phyloP scores from a whole-genome alignment of 208 protist species.

The Blechomonas ayalai region DNA sequence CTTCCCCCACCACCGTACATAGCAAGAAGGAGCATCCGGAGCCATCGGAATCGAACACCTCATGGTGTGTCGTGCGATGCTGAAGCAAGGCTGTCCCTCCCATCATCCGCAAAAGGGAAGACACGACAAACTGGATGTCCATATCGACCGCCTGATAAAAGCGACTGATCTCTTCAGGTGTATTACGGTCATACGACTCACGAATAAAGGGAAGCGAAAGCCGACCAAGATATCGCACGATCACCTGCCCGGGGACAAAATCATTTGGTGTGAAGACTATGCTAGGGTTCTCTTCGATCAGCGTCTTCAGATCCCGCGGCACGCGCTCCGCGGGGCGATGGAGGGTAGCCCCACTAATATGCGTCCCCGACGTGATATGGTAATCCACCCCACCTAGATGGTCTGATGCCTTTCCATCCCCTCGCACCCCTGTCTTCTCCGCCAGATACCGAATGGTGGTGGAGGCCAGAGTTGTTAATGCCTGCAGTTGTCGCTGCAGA shows the following conservation, averaged over 20 bases:
- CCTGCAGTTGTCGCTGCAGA: conserved; percentile 10
- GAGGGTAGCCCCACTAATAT: no score
- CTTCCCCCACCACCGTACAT: conserved; percentile 82
- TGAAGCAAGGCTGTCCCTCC: conserved; percentile 85
- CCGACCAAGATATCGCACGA: conserved; percentile 77
- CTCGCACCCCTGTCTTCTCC: conserved; percentile 4
- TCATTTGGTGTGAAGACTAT: conserved; percentile 73
- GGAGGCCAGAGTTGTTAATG: conserved; percentile 9
- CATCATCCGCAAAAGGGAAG: conserved; percentile 68
- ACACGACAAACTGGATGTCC: conserved; percentile 72
- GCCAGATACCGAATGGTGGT: conserved; percentile 14
- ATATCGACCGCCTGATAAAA: conserved; percentile 76
- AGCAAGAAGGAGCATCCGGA: conserved; percentile 69
- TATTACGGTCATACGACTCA: conserved; percentile 41
- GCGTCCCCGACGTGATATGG: no score
- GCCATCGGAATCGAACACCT: conserved; percentile 75
- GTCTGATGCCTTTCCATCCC: no score
- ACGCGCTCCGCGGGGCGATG: conserved; percentile 25
- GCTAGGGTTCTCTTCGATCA: conserved; percentile 19
- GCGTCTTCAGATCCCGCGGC: conserved; percentile 23
- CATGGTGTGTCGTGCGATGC: conserved; percentile 78
- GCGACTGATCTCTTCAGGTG: conserved; percentile 26
- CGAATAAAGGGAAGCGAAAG: conserved; percentile 91
- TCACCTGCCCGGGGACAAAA: conserved; percentile 71
- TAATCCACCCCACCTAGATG: no score